Base-by-base conservation (phyloP, 345 rosid genomes). In the Acer negundo region DNA sequence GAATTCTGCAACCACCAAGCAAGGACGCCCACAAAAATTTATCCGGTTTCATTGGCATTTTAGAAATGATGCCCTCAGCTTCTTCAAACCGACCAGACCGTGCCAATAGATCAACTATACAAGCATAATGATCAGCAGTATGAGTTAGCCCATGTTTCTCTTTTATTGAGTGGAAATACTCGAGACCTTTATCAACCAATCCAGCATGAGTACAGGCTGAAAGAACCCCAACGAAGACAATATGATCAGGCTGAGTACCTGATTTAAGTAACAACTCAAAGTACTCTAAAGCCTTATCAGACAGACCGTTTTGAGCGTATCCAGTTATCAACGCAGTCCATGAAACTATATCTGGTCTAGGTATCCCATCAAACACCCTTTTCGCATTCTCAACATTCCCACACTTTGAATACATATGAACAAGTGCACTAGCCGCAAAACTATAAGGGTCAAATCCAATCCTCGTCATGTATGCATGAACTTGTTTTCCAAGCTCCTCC, bases 131-230 rank as follows among this genome's bases (percentile, higher is more conserved):
- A 86, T 91, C 97, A 74, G 92, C 80, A 42, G 98, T 91, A 83
- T 83, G 87, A 2, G 87, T 73, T 75, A 93, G 67, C 11, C 92
- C 89, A 76, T 90, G 86, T 56, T 81, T 80, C 78, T 91, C 86
- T 75, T 80, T 81, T 78, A 93, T 89, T 28, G 91, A 91, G 81
- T 85, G 67, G 83, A 93, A 95, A 79, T 87, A 85, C 26, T 85
- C 83, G 2, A 93, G 89, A 75, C 97, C 98, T 65, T 88, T 80
- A 69, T 93, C 94, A 49, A 95, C 90, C 63, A 93, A 77, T 7
- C 98, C 98, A 10, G 97, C 95, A 85, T 95, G 97, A 46, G 83
- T 82, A 74, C 98, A 95, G 53, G 98, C 97, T 9, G 91, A 88
- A 77, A 93, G 95, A 74, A 95, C 95, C 31, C 90, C 95, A 15